Base-by-base conservation (phyloP, 768 basidiomycete species). In the Lentinula sp. region DNA sequence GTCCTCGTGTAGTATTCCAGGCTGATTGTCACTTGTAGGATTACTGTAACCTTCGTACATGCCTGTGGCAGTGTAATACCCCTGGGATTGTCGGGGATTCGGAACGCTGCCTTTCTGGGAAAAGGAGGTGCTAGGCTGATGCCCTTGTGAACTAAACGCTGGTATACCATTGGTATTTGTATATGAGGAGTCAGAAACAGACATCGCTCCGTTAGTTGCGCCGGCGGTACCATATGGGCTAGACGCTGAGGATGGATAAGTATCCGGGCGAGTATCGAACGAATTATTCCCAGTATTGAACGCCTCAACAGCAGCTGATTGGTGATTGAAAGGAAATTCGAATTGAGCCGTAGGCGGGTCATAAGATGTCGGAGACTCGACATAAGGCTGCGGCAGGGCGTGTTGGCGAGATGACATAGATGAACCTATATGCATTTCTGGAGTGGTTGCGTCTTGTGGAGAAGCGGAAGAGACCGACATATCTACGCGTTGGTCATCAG, bases 321-420 rank as follows among this genome's bases (percentile, higher is more conserved):
- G 41, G 7, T 59, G 43, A 48, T 36, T 36, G 46, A 48, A 59
- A 9, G 18, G 57, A 33, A 36, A 59, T 28, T 59, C 57, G 16
- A 48, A 59, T 20, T n/a, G 20, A 46, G 56, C 12, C 6, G 28
- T 33, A 10, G 57, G 16, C 9, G 57, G n/a, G 2, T 59, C 57
- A 23, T 59, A 59, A 33, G 57, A 46, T 33, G 48, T 37, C 35
- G 57, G 57, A 59, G 57, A 59, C 20, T 50, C 48, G 13, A 49
- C 57, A 20, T 59, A 59, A 43, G 57, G 10, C 46, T 46, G 43
- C 46, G 48, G 57, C n/a, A 48, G 45, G 12, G 10, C 18, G 35
- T 50, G 57, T 49, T 59, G 57, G 20, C 43, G 37, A 15, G 57
- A 49, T 33, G 57, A 36, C 13, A 59, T 48, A 8, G 57, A 59